Evolutionary conservation across 2,329 filamentous ascomycete species (phyloP).

Genomic region (Aspergillus flavus): DNA sequence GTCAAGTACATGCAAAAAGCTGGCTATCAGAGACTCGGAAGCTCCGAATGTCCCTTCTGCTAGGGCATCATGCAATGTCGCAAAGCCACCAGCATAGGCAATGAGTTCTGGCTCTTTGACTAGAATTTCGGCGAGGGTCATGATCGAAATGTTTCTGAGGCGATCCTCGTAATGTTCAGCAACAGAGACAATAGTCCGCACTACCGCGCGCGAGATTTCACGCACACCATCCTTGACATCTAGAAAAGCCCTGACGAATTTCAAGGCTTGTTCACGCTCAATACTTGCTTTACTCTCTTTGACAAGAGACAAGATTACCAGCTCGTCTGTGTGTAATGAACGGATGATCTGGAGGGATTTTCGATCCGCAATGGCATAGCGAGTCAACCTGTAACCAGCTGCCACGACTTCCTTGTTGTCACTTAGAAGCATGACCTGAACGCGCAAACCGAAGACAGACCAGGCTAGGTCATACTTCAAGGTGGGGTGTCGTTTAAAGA

Average conservation of each 20-base stretch:
- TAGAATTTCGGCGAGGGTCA: slow-evolving; percentile 90
- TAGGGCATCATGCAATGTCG: slow-evolving; percentile 86
- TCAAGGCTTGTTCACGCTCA: slow-evolving; percentile 93
- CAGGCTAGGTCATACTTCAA: slow-evolving; percentile 96
- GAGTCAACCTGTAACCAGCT: slow-evolving; percentile 87
- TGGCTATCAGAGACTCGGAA: slow-evolving; percentile 81
- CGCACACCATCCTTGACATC: slow-evolving; percentile 91
- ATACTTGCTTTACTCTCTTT: slow-evolving; percentile 97
- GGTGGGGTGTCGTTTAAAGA: slow-evolving; percentile 92
- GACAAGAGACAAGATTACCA: slow-evolving; percentile 88
- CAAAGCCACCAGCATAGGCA: slow-evolving; percentile 80
- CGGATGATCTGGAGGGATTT: slow-evolving; percentile 87
- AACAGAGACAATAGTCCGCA: slow-evolving; percentile 86
- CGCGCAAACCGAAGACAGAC: slow-evolving; percentile 89
- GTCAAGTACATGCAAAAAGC: slow-evolving; percentile 89
- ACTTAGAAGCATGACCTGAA: slow-evolving; percentile 94
- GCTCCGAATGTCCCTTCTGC: slow-evolving; percentile 90
- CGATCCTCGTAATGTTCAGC: slow-evolving; percentile 86
- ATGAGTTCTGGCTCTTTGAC: slow-evolving; percentile 81
- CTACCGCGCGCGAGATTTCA: slow-evolving; percentile 83
- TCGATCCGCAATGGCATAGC: slow-evolving; percentile 91
- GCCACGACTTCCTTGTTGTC: slow-evolving; percentile 95
- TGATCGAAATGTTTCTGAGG: slow-evolving; percentile 83
- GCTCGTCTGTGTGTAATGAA: slow-evolving; percentile 83
- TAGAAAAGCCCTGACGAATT: slow-evolving; percentile 91